Base-by-base conservation (phyloP, 2,329 filamentous ascomycete species). In the Xylariaceae sp. region DNA sequence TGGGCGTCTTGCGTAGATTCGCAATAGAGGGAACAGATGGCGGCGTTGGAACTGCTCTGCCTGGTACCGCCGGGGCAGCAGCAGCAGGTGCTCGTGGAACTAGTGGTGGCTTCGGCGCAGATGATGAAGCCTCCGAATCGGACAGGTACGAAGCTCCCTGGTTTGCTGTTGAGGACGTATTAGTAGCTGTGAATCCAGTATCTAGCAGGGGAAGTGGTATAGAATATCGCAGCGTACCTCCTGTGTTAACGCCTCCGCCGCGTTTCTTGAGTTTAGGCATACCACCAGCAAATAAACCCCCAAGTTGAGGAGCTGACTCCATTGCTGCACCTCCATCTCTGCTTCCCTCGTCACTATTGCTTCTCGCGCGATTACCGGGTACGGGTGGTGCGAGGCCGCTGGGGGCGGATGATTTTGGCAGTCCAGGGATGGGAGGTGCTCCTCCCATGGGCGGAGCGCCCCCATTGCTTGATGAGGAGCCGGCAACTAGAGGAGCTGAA, bases 181-280 rank as follows among this genome's bases (percentile, higher is more conserved):
- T 48, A 63, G 38, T 62, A 55, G 29, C n/a, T 17, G 13, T 9
- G 40, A 12, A 34, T 8, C 36, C 19, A 49, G 39, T 17, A 37
- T 9, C n/a, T 18, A 24, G 12, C 15, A 2, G 9, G 28, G 29
- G 8, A 19, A 35, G 4, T n/a, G n/a, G n/a, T n/a, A n/a, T n/a
- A n/a, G 19, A 15, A 12, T 6, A 39, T 6, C 19, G 19, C 2
- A 24, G 42, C 73, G 55, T 56, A 76, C 75, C 75, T 62, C 83
- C 87, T 1, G 87, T 91, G 64, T 89, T 78, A 44, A 91, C 72
- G 30, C 85, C 85, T 36, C 87, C 90, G 42, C 89, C 86, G 3
- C 83, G 78, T 70, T 94, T 96, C 63, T 87, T 87, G 57, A 98
- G 64, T 68, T 96, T 97, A 3, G 93, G 93, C 79, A 97, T 97